Percentiles rank a stretch among this genome's conserved stretches.
Conservation (phyloP, 306 rosid species). For the Ormosia emarginata region DNA sequence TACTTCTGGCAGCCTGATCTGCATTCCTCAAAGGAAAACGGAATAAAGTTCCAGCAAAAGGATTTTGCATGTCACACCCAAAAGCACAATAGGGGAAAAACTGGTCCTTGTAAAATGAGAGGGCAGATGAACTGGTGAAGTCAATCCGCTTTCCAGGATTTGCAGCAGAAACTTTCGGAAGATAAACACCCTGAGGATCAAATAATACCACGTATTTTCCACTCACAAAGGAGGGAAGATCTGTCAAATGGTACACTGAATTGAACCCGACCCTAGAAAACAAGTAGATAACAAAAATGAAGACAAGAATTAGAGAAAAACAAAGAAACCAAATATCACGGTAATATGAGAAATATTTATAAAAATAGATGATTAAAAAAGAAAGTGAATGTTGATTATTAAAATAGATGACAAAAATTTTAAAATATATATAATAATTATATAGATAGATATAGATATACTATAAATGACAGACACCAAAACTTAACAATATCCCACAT, state of each 20-base stretch:
- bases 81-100: slow-evolving; percentile 88
- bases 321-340: slow-evolving; percentile 2
- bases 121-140: slow-evolving; percentile 68
- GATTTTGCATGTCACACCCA: slow-evolving; percentile 81
- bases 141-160: slow-evolving; percentile 98
- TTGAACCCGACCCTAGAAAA: slow-evolving; percentile 89
- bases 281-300: slow-evolving; percentile 15
- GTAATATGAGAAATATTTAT: background rate
- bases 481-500: background rate
- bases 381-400: background rate
- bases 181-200: slow-evolving; percentile 94
- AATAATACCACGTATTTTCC: slow-evolving; percentile 85
- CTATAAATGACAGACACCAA: background rate
- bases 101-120: slow-evolving; percentile 73
- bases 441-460: background rate
- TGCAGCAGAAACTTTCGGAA: slow-evolving; percentile 81
- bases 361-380: background rate
- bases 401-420: background rate
- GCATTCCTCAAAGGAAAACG: slow-evolving; percentile 91
- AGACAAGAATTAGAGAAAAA: slow-evolving; percentile 19
- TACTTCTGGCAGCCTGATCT: slow-evolving; percentile 70
- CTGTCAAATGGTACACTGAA: slow-evolving; percentile 96
- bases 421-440: background rate
- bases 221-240: slow-evolving; percentile 97
- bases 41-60: slow-evolving; percentile 84